Base-by-base conservation (phyloP, 345 rosid genomes). In the Jatropha curcas region DNA sequence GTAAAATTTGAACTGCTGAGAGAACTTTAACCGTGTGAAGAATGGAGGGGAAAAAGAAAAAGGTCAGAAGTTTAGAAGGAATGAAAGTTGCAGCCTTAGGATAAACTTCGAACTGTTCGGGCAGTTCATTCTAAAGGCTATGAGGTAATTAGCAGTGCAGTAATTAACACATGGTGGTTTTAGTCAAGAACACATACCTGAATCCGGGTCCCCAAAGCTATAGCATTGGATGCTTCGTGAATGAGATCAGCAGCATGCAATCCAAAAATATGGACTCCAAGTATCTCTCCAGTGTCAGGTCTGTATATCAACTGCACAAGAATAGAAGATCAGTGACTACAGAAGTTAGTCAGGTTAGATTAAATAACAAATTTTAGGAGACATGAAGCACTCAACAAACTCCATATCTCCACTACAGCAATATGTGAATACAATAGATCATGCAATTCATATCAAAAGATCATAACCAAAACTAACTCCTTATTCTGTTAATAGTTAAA, bases 161-260 rank as follows among this genome's bases (percentile, higher is more conserved):
- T 64, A 11, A 2, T 10, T 27, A 11, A 39, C 45, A 62, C 11
- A 57, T 17, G n/a, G 63, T 39, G 27, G 12, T 58, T 48, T 73
- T 33, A 58, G 35, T 48, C 14, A n/a, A 71, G 7, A 68, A 67
- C 4, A 46, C 82, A 39, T 55, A 90, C 99, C 80, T 93, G 93
- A 82, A 96, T 88, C 28, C 88, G 80, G 34, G 98, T 90, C 56
- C 97, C 98, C 70, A 96, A 70, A 48, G 97, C 97, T 56, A 96
- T 90, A 7, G 99, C 99, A 77, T 96, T 96, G 33, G 99, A 96
- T 57, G 98, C 99, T 90, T 95, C 99, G 62, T 95, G 99, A 82
- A 95, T 95, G 72, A 95, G 98, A 79, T 95, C 99, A 55, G 99
- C 99, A 31, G 99, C 98, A 65, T 95, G 99, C 82, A 95, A 78